These are phyloP conservation scores for Pleurotus citrinopileatus DNA, from an alignment of 768 basidiomycete genomes.

Conservation along the genomic window DNA sequence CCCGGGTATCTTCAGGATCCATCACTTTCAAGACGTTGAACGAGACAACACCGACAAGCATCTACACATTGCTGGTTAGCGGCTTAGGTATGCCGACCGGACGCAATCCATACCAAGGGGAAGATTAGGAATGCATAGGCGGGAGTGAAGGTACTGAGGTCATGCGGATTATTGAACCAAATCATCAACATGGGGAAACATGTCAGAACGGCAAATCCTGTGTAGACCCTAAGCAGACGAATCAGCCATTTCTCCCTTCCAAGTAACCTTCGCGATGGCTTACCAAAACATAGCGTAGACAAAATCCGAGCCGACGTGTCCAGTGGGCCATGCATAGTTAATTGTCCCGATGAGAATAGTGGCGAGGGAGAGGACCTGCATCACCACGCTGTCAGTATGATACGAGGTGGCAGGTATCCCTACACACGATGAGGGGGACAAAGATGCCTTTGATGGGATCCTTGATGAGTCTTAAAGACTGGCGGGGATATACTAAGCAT, in stretches of 20 bases:
- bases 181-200: constrained; percentile 49
- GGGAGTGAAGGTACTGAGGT: constrained; percentile 36
- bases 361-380: constrained; percentile 44
- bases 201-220: constrained; percentile 30
- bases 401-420: not conserved
- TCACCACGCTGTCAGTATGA: not conserved
- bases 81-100: not conserved
- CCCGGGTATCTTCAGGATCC: constrained; percentile 29
- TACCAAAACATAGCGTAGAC: constrained; percentile 46
- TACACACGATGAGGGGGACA: constrained; percentile 28
- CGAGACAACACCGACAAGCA: constrained; percentile 48
- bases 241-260: no score
- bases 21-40: constrained; percentile 40
- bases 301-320: constrained; percentile 28
- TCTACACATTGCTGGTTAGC: constrained; percentile 21
- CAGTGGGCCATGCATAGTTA: constrained; percentile 39
- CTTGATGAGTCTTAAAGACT: constrained; percentile 36
- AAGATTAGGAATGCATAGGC: constrained; percentile 33
- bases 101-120: constrained; percentile 28
- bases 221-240: constrained; percentile 47
- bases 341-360: constrained; percentile 47
- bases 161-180: constrained; percentile 47
- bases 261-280: no score
- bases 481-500: constrained; percentile 39
- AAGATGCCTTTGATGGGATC: constrained; percentile 46